Conservation (phyloP, 2,329 filamentous ascomycete genomes). For the Akanthomyces uredinophilus region DNA sequence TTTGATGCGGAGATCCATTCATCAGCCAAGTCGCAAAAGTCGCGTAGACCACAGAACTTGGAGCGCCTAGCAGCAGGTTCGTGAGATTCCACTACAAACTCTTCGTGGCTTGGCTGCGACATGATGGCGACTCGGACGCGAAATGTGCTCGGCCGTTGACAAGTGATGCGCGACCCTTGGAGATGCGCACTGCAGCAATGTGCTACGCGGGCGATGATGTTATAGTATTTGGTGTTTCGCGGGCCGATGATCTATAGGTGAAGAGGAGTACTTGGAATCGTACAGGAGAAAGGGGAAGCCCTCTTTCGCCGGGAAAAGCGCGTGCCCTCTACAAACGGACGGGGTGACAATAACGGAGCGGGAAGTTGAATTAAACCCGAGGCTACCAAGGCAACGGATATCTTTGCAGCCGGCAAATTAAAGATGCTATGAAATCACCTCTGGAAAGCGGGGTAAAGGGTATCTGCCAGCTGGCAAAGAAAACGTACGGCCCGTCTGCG, state of each 20-base stretch:
- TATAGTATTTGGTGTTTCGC: background rate
- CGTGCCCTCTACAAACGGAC: background rate
- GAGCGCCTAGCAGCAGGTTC: constrained; percentile 21
- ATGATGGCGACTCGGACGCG: background rate
- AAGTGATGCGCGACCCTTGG: background rate
- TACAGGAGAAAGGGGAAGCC: background rate
- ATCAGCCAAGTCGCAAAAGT: constrained; percentile 33
- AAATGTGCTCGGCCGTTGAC: background rate
- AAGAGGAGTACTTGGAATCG: too few relatives aligned
- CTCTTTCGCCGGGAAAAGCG: background rate
- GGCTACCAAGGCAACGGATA: background rate
- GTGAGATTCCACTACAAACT: constrained; percentile 15
- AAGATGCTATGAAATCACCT: background rate
- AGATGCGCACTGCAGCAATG: background rate
- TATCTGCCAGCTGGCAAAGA: constrained; percentile 12
- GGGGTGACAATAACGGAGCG: background rate
- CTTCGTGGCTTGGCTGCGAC: constrained; percentile 10
- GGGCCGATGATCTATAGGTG: background rate
- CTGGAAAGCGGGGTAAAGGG: constrained; percentile 3
- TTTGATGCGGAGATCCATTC: constrained; percentile 35
- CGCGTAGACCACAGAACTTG: constrained; percentile 29
- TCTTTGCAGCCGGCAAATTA: background rate
- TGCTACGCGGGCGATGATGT: background rate
- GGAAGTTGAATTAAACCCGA: background rate
- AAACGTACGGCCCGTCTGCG: constrained; percentile 1